Evolutionary conservation across 169 alveolate genomes (phyloP), one percentile per base, ranked within the genome.

Genomic region (Eimeria tenella): DNA sequence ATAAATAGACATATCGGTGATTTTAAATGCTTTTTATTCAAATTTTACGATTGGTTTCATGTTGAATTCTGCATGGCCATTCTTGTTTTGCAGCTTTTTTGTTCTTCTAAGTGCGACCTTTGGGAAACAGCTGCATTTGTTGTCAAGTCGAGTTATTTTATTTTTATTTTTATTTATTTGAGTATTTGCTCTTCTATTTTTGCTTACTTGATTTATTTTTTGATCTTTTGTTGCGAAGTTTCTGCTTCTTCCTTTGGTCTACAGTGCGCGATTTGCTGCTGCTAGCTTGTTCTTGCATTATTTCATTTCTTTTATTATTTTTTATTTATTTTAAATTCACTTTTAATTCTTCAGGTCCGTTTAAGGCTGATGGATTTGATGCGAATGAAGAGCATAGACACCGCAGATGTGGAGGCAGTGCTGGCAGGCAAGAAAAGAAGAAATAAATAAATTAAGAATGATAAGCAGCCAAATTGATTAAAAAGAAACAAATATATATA

Each of bases 271-370:
- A n/a, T n/a, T n/a, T n/a, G 19, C 65, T 68, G 31, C 9, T 21
- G 77, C 10, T 6, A 21, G 23, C 77, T 68, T 11, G 10, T 68
- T 11, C 77, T 68, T 11, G 31, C 19, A 3, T 75, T 11, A 8
- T 31, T 25, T 25, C 62, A 4, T 4, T 73, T 19, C n/a, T 73
- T 25, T 75, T 5, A 58, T 5, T 42, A 5, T 50, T 4, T 13
- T 58, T 58, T 9, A 9, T 8, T 58, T 13, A 8, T 13, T 58
- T 8, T 13, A 6, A 13, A n/a, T 9, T 65, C 31, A 8, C n/a
- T n/a, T n/a, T n/a, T n/a, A n/a, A n/a, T n/a, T n/a, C 82, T 55
- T n/a, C 75, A 83, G 91, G 91, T 83, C 81, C 58, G 71, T 21
- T 62, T 21, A 60, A 77, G 91, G 25, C 15, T 83, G 91, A 25